Conservation (phyloP, 306 rosid genomes). For the Benincasa hispida region DNA sequence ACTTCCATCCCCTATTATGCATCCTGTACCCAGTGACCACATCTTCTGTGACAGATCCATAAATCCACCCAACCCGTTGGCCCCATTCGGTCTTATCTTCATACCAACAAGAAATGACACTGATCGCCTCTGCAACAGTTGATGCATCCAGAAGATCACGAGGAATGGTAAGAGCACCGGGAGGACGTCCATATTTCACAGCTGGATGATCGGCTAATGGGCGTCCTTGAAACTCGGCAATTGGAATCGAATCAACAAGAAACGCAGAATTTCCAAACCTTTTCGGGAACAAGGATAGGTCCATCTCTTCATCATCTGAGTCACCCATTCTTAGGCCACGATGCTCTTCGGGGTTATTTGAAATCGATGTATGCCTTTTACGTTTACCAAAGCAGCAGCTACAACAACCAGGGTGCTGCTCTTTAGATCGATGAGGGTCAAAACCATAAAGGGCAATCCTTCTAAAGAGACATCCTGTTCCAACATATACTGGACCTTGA, state of each 20-base stretch:
- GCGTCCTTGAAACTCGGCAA: conserved; percentile 94
- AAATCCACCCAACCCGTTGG: conserved; percentile 96
- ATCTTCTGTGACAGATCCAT: conserved; percentile 95
- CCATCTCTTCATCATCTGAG: conserved; percentile 81
- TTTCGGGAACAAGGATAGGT: conserved; percentile 59
- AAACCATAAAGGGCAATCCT: conserved; percentile 91
- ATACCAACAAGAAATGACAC: conserved; percentile 94
- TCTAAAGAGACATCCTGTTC: conserved; percentile 93
- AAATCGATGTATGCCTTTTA: conserved; percentile 38
- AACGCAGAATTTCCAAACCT: conserved; percentile 80
- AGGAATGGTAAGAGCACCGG: conserved; percentile 74
- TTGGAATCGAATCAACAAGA: conserved; percentile 80
- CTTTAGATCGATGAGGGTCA: conserved; percentile 82
- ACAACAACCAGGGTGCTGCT: conserved; percentile 45
- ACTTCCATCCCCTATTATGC: conserved; percentile 97
- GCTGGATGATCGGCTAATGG: conserved; percentile 98
- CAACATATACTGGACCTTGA: conserved; percentile 93
- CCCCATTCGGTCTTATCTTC: conserved; percentile 99
- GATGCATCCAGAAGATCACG: conserved; percentile 91
- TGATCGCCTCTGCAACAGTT: conserved; percentile 89
- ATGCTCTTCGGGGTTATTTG: conserved; percentile 44
- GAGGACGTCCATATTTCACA: conserved; percentile 86
- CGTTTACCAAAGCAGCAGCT: conserved; percentile 56
- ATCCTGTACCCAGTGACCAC: conserved; percentile 94
- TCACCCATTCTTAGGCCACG: conserved; percentile 68